phyloP scores from a whole-genome alignment of 805 yeast genomes.

The Starmerella cellae region DNA sequence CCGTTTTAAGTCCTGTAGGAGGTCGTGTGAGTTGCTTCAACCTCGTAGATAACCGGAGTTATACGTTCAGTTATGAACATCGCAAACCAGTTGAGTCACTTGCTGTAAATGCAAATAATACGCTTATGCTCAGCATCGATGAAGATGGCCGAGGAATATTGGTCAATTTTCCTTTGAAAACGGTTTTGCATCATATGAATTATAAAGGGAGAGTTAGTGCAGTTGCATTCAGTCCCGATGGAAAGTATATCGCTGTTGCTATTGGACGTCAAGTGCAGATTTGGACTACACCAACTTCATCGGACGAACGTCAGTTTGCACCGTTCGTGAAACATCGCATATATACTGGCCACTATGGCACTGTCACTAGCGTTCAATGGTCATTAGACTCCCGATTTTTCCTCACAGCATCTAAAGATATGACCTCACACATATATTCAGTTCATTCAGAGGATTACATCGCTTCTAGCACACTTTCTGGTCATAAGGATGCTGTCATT shows the following conservation, averaged over 20 bases:
- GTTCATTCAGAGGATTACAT: slow-evolving; percentile 52
- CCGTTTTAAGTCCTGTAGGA: slow-evolving; percentile 82
- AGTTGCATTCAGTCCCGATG: slow-evolving; percentile 77
- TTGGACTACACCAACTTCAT: slow-evolving; percentile 76
- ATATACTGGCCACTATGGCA: slow-evolving; percentile 86
- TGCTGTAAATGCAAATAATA: slow-evolving; percentile 72
- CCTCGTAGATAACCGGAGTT: slow-evolving; percentile 67
- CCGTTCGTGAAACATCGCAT: slow-evolving; percentile 86
- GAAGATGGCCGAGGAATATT: slow-evolving; percentile 86
- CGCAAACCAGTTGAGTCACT: slow-evolving; percentile 66
- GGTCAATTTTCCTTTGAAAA: slow-evolving; percentile 69
- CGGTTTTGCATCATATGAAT: slow-evolving; percentile 86
- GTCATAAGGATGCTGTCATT: slow-evolving; percentile 81
- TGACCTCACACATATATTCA: slow-evolving; percentile 78
- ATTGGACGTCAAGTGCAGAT: slow-evolving; percentile 71
- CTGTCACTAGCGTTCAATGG: slow-evolving; percentile 70
- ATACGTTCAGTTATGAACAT: slow-evolving; percentile 85
- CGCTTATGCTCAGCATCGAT: slow-evolving; percentile 71
- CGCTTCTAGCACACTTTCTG: slow-evolving; percentile 78
- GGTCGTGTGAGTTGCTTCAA: slow-evolving; percentile 85
- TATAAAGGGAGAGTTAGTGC: slow-evolving; percentile 68
- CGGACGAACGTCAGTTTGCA: slow-evolving; percentile 84
- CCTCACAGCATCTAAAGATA: slow-evolving; percentile 74
- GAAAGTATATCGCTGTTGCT: slow-evolving; percentile 74
- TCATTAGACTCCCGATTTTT: slow-evolving; percentile 81